Evolutionary conservation across 1,139 yeast genomes (phyloP), one percentile per base, ranked within the genome.

Genomic region (Geotrichum restrictum): DNA sequence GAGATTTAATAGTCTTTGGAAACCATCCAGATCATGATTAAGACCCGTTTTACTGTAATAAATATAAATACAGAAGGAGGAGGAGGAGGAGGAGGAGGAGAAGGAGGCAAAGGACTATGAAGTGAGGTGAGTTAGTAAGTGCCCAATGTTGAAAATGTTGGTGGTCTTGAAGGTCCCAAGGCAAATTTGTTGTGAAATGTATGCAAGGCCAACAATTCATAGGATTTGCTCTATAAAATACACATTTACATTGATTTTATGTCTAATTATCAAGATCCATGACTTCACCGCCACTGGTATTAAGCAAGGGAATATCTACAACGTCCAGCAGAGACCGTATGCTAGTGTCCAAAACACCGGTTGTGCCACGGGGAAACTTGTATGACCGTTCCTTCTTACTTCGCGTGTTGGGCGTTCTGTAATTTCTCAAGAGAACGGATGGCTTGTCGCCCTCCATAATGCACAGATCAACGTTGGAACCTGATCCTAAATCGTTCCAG

Each of bases 401-500:
- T 69, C 98, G 82, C 48, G 82, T 83, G 69, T 93, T 93, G 53
- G 98, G 98, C 52, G 93, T 88, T 68, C 85, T 76, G 76, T 87
- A 88, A 71, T 91, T 91, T 74, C 98, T 82, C 69, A 79, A 74
- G 56, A 91, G 78, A 59, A 78, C 80, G 10, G 98, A 95, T 19
- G 73, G 73, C 62, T 88, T 82, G 58, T 94, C 96, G 43, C 79
- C 74, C 72, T 91, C 97, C 95, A 93, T 88, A 32, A 93, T 97
- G 74, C 98, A 93, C 59, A 93, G 76, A 69, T 93, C 98, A 24
- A 93, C 98, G 65, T 93, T 93, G 32, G 98, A 91, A 67, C 98
- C 98, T 1, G 98, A 91, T 45, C 98, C 98, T 69, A 93, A 79
- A 77, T 93, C 98, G 72, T 93, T 93, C 96, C 97, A 93, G 65